phyloP scores from a whole-genome alignment of 345 rosid genomes.

The Bruguiera sexangula region DNA sequence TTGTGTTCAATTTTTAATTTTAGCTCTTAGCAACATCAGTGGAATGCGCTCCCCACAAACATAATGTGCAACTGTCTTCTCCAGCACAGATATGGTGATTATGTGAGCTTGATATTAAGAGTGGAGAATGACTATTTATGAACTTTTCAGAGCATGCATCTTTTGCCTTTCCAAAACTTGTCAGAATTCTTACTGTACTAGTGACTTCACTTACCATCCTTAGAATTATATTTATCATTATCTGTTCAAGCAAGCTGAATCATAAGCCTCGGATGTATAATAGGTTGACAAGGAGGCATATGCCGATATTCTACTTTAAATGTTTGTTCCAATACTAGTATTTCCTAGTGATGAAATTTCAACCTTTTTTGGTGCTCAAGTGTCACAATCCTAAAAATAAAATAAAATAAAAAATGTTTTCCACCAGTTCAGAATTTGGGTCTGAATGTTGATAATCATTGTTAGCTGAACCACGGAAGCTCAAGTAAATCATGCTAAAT shows the following conservation, averaged over 20 bases:
- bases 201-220: neutral
- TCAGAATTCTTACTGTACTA: constrained; percentile 10
- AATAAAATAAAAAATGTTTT: neutral
- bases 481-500: constrained; percentile 12
- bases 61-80: neutral
- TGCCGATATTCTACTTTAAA: neutral
- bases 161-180: constrained; percentile 1
- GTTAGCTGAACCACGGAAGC: constrained; percentile 22
- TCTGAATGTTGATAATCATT: constrained; percentile 21
- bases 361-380: neutral
- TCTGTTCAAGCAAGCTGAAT: constrained; percentile 8
- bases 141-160: constrained; percentile 8
- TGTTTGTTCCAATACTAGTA: neutral
- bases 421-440: constrained; percentile 6
- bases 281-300: neutral
- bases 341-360: neutral
- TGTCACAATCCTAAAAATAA: neutral
- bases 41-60: neutral
- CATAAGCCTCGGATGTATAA: neutral
- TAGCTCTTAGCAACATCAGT: constrained; percentile 7
- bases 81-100: neutral
- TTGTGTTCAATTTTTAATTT: neutral
- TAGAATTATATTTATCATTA: neutral
- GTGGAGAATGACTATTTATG: constrained; percentile 12
- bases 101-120: neutral